phyloP scores from a whole-genome alignment of 441 rosid species.

The Pelargonium australe region DNA sequence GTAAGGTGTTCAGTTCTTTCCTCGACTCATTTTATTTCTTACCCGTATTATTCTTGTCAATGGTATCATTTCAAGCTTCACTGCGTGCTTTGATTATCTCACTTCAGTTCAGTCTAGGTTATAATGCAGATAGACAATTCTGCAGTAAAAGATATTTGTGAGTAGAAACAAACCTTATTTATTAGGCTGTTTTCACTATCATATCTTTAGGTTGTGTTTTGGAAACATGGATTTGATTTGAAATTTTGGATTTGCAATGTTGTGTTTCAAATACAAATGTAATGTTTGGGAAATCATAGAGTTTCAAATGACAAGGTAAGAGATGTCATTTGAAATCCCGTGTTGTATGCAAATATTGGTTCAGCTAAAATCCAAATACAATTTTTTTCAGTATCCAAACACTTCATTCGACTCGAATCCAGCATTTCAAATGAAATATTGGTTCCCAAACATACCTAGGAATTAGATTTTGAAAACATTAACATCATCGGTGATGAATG shows the following conservation, averaged over 20 bases:
- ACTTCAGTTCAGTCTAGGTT: neutral
- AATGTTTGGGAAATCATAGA: too few species aligned
- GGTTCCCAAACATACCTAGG: too few species aligned
- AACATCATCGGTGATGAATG: neutral
- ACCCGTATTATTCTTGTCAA: neutral
- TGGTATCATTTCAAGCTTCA: neutral
- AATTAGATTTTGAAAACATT: too few species aligned
- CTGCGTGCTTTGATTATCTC: neutral
- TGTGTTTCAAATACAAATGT: too few species aligned
- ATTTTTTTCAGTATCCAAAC: too few species aligned
- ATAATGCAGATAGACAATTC: neutral
- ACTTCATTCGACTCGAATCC: neutral
- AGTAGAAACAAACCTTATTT: neutral
- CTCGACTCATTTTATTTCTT: neutral
- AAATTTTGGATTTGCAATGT: too few species aligned
- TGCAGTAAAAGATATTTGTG: neutral
- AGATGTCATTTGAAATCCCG: too few species aligned
- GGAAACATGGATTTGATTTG: too few species aligned
- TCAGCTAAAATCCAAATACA: too few species aligned
- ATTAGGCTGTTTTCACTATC: neutral
- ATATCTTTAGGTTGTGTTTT: too few species aligned
- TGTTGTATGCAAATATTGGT: too few species aligned
- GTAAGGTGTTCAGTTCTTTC: constrained; percentile 34
- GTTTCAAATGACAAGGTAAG: too few species aligned
- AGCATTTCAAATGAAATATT: neutral